Base-by-base conservation (phyloP, 306 rosid species). In the Vigna radiata region DNA sequence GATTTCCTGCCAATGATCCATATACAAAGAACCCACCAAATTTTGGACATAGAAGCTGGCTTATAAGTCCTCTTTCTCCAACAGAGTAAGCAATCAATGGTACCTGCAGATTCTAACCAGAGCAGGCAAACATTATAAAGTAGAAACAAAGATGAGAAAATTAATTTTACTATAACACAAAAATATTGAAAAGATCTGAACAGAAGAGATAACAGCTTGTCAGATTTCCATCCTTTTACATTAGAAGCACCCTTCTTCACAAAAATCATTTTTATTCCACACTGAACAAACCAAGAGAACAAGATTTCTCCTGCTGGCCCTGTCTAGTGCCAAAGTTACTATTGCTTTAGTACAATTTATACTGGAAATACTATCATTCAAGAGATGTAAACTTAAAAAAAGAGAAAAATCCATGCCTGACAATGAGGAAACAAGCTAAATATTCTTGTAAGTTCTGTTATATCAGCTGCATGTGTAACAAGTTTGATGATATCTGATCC, bases 31-130 rank as follows among this genome's bases (percentile, higher is more conserved):
- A 83, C 9, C 85, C 89, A 11, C 89, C 89, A 70, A 77, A 83
- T 78, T 86, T 86, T 50, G 79, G 83, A 44, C 85, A 37, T 72
- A 83, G 23, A 69, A 86, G 71, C 6, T 86, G 87, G 85, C 89
- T 83, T 55, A 86, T 83, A 23, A 86, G 70, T 56, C 89, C 89
- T 70, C 87, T 83, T 41, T 77, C 89, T 41, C 87, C 89, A 10
- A 48, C 44, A 47, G 85, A 83, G 74, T 86, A 86, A 16, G 89
- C 87, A 77, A 86, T 80, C 54, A 83, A 62, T 21, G 89, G 87
- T 15, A 78, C 79, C 85, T 86, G 66, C 49, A 72, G 56, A 64
- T 50, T 72, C 50, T 49, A 33, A 70, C 47, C 66, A 70, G 21
- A 71, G 39, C 65, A 44, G 61, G 54, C 2, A 2, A 16, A 17